Evolutionary conservation across 495 filamentous ascomycete species (phyloP).

Genomic region (Endocarpon pusillum): DNA sequence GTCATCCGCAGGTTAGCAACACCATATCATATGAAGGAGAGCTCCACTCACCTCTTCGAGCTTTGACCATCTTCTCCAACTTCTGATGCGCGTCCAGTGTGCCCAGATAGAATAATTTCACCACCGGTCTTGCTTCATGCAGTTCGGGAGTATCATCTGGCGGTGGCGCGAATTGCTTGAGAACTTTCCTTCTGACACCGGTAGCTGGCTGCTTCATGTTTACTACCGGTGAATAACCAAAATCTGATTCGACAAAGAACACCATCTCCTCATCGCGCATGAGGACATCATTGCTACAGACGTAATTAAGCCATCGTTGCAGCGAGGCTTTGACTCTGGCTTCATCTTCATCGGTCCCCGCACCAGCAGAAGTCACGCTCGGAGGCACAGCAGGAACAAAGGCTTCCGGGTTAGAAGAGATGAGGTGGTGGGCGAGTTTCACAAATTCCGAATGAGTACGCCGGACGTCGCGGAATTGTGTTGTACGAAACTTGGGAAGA

Average conservation of each 20-base stretch:
- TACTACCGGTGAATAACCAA: conserved; percentile 91
- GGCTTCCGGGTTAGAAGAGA: conserved; percentile 90
- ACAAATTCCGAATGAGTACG: conserved; percentile 89
- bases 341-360: conserved; percentile 95
- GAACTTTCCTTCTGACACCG: conserved; percentile 77
- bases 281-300: conserved; percentile 80
- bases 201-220: conserved; percentile 95
- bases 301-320: conserved; percentile 88
- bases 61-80: conserved; percentile 84
- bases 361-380: conserved; percentile 77
- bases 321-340: conserved; percentile 67
- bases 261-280: conserved; percentile 94
- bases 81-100: conserved; percentile 93
- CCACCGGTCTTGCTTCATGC: conserved; percentile 68
- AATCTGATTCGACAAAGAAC: conserved; percentile 93
- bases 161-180: conserved; percentile 97
- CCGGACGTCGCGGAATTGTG: conserved; percentile 92
- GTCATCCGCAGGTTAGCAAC: conserved; percentile 2
- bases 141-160: conserved; percentile 95
- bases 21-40: neutral
- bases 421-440: conserved; percentile 85
- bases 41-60: conserved; percentile 55
- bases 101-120: conserved; percentile 91
- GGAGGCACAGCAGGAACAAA: conserved; percentile 95
- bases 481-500: conserved; percentile 90